A percentile compares a stretch with the other conserved stretches of the same genome.
phyloP scores from a whole-genome alignment of 805 yeast genomes.

The Starmerella bombicola region DNA sequence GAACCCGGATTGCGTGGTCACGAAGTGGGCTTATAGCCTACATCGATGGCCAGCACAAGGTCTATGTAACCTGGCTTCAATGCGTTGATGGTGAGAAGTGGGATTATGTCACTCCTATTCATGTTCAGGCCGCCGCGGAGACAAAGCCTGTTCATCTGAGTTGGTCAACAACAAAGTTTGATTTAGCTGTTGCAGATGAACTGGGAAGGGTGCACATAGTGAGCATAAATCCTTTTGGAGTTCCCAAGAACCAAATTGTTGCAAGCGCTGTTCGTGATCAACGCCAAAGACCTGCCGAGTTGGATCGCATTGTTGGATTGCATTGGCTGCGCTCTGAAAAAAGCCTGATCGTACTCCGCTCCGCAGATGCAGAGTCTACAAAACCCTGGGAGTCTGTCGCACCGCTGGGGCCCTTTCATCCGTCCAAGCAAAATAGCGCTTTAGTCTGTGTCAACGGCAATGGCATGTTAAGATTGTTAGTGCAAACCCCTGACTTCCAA shows the following conservation, averaged over 20 bases:
- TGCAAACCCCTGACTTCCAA: slow-evolving; percentile 32
- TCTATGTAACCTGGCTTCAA: slow-evolving; percentile 56
- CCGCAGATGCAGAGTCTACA: slow-evolving; percentile 9
- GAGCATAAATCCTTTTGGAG: slow-evolving; percentile 22
- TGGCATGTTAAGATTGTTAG: slow-evolving; percentile 49
- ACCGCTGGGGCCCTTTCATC: slow-evolving; percentile 54
- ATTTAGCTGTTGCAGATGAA: slow-evolving; percentile 66
- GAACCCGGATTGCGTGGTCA: slow-evolving; percentile 20
- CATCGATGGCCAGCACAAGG: slow-evolving; percentile 28
- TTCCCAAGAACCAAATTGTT: slow-evolving; percentile 18
- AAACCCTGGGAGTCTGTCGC: slow-evolving; percentile 35
- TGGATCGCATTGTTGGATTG: slow-evolving; percentile 36
- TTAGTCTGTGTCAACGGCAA: slow-evolving; percentile 51
- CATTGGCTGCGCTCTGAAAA: slow-evolving; percentile 70
- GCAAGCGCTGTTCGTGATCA: slow-evolving; percentile 23
- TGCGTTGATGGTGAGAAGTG: slow-evolving; percentile 65
- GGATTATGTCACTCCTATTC: slow-evolving; percentile 55
- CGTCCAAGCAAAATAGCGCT: slow-evolving; percentile 55
- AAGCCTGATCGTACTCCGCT: slow-evolving; percentile 31
- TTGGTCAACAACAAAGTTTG: slow-evolving; percentile 74
- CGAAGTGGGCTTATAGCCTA: slow-evolving; percentile 70
- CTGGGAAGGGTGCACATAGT: slow-evolving; percentile 52
- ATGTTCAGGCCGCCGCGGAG: slow-evolving; percentile 24
- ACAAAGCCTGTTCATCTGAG: slow-evolving; percentile 32
- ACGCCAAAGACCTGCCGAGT: slow-evolving; percentile 23